A percentile compares a stretch with the other conserved stretches of the same genome.
These are phyloP conservation scores for Ceratocystis cacaofunesta DNA, from an alignment of 2,329 filamentous ascomycete species.

Conservation along the genomic window DNA sequence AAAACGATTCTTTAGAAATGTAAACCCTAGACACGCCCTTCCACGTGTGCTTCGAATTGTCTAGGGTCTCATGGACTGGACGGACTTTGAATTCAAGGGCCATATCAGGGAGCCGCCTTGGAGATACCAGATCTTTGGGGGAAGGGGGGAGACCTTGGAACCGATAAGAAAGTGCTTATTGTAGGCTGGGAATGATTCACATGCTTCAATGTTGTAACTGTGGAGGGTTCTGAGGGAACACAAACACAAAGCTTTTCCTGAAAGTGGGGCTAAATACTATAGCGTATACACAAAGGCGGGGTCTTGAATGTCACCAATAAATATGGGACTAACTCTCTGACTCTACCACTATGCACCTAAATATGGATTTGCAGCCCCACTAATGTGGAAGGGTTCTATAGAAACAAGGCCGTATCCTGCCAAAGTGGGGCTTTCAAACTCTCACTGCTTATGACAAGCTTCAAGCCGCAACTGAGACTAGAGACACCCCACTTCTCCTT, in stretches of 20 bases:
- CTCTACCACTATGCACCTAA: neutral
- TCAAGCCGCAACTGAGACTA: neutral
- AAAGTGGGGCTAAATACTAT: neutral
- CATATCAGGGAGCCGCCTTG: conserved; percentile 18
- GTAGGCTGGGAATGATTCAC: neutral
- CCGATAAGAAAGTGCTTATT: neutral
- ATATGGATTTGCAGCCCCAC: neutral
- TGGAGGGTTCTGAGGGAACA: neutral
- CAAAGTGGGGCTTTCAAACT: neutral
- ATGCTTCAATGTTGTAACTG: neutral
- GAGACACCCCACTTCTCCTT: neutral
- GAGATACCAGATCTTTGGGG: neutral
- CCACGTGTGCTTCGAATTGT: conserved; percentile 27
- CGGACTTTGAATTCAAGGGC: conserved; percentile 29
- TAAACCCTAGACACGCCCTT: conserved; percentile 34
- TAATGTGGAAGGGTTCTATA: neutral
- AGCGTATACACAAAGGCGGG: neutral
- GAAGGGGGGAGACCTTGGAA: neutral
- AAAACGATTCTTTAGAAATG: conserved; percentile 33
- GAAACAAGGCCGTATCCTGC: neutral
- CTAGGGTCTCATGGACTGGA: conserved; percentile 29
- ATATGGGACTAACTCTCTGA: neutral
- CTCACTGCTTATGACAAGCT: neutral
- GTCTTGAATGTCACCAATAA: neutral
- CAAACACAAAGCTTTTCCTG: conserved; percentile 2